Evolutionary conservation across 176 grass and related monocot genomes (phyloP), one percentile per base, ranked within the genome.

Genomic region (Zizania latifolia): DNA sequence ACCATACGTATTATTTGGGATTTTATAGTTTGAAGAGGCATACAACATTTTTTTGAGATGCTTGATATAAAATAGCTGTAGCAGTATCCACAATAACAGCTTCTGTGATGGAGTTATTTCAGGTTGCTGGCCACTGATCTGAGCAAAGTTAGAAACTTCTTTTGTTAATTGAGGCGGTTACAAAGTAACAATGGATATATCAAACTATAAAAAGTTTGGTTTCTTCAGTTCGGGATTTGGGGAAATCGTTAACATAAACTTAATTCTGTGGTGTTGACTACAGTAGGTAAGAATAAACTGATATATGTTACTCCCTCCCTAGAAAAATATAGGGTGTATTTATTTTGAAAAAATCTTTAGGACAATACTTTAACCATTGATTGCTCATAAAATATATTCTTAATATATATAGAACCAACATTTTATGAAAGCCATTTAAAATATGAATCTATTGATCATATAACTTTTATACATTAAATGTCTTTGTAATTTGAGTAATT

Each of bases 241-340:
- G 28, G 53, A 19, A 28, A 80, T 71, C 31, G 16, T 23, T 32
- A 40, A 34, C 21, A 69, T 24, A 36, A 78, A 0, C 14, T 31
- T 22, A 3, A 43, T 15, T 3, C 3, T 6, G 2, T 68, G 7
- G 24, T 77, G 48, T 19, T 36, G 56, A 60, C 2, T 41, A 22
- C 15, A 45, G 50, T 50, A 62, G 22, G 48, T 77, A 88, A 80
- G 19, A 83, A 11, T 19, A 73, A 15, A 10, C 15, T 40, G 40
- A 63, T 69, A 88, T 41, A 82, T 58, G 36, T 55, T 41, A n/a
- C n/a, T n/a, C n/a, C n/a, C n/a, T n/a, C n/a, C n/a, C n/a, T n/a
- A n/a, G n/a, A n/a, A n/a, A n/a, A n/a, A n/a, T n/a, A n/a, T n/a
- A n/a, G n/a, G n/a, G n/a, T n/a, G n/a, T n/a, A n/a, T n/a, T n/a